A percentile compares a stretch with the other conserved stretches of the same genome.
These are phyloP conservation scores for Pythium insidiosum DNA, from an alignment of 352 stramenopile genomes.

Conservation along the genomic window DNA sequence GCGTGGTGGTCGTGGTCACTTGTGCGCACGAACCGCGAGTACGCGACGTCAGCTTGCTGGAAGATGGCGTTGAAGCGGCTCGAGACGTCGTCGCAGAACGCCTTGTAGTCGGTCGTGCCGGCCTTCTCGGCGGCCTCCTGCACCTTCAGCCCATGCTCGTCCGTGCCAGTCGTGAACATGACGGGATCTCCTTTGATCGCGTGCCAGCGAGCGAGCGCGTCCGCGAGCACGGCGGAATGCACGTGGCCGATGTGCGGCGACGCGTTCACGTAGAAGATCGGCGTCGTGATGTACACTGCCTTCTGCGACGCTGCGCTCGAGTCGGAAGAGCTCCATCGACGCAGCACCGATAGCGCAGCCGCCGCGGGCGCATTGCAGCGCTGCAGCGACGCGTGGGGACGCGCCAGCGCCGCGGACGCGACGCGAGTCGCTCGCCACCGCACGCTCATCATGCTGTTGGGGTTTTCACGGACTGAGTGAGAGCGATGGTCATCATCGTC, in stretches of 20 bases:
- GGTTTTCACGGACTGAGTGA: too few species aligned
- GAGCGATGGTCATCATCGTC: too few species aligned
- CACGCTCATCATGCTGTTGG: too few species aligned
- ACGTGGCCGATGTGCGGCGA: conserved; percentile 98
- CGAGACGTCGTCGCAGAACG: conserved; percentile 91
- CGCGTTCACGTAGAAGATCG: conserved; percentile 99
- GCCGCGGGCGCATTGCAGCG: too few species aligned
- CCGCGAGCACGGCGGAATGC: conserved; percentile 93
- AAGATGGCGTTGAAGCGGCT: conserved; percentile 89
- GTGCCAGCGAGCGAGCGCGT: conserved; percentile 77
- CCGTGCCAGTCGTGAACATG: conserved; percentile 96
- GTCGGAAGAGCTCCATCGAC: too few species aligned
- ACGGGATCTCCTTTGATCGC: conserved; percentile 42
- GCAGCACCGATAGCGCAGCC: too few species aligned
- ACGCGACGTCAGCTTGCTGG: conserved; percentile 83
- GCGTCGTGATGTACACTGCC: conserved; percentile 90
- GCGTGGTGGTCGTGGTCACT: conserved; percentile 91
- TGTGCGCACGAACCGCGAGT: conserved; percentile 97
- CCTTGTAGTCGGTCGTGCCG: conserved; percentile 73
- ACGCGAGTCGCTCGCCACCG: too few species aligned
- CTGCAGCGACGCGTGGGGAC: too few species aligned
- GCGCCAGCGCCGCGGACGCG: too few species aligned
- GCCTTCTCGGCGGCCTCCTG: conserved; percentile 89
- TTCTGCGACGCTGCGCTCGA: too few species aligned
- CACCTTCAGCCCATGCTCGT: conserved; percentile 98